Evolutionary conservation across 371 early-diverging fungal species (phyloP).

Genomic region (Mucor saturninus): DNA sequence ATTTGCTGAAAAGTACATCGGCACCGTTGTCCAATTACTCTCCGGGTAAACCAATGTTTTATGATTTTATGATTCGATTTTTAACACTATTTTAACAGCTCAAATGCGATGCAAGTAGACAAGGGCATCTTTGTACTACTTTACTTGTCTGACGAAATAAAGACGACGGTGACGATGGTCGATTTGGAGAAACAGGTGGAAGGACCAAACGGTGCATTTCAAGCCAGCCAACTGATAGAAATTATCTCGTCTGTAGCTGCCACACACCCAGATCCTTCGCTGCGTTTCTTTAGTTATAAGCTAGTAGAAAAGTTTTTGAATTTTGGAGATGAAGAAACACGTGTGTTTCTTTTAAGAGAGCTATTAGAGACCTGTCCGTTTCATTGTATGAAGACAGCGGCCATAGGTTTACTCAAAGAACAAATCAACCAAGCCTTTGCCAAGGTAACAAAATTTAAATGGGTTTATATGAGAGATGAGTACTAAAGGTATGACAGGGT

Average conservation of each 20-base stretch:
- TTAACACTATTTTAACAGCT: neutral
- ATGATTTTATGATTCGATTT: neutral
- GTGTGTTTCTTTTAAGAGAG: slow-evolving; percentile 29
- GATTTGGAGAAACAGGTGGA: slow-evolving; percentile 17
- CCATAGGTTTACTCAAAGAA: slow-evolving; percentile 45
- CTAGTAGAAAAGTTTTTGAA: slow-evolving; percentile 27
- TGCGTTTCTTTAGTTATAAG: slow-evolving; percentile 35
- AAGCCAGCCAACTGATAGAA: slow-evolving; percentile 6
- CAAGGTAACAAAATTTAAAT: neutral
- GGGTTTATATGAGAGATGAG: too few relatives aligned
- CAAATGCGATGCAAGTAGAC: slow-evolving; percentile 12
- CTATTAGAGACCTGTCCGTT: slow-evolving; percentile 41
- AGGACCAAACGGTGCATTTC: slow-evolving; percentile 16
- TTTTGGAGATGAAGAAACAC: slow-evolving; percentile 30
- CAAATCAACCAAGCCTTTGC: slow-evolving; percentile 19
- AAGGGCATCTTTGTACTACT: slow-evolving; percentile 24
- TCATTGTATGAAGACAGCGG: slow-evolving; percentile 41
- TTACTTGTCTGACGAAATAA: slow-evolving; percentile 22
- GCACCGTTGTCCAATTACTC: slow-evolving; percentile 12
- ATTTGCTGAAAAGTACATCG: slow-evolving; percentile 21
- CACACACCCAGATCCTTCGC: slow-evolving; percentile 14
- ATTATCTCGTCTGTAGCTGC: slow-evolving; percentile 28
- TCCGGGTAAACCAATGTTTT: slow-evolving; percentile 6
- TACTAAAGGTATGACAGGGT: neutral
- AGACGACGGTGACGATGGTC: slow-evolving; percentile 10